These are phyloP conservation scores for Fusarium scirpi DNA, from an alignment of 2,329 filamentous ascomycete genomes.

Conservation along the genomic window DNA sequence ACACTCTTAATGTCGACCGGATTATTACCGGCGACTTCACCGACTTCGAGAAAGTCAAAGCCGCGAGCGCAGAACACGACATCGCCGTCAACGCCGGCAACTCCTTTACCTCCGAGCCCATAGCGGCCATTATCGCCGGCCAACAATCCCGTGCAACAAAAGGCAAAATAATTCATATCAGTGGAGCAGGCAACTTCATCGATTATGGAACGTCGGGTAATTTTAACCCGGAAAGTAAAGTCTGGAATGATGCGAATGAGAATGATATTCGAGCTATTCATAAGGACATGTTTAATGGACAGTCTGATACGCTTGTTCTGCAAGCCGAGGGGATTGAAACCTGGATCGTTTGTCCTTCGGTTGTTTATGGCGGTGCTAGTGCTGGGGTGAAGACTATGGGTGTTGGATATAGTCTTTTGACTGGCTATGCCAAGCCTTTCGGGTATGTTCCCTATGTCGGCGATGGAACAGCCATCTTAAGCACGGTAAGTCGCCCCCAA, in stretches of 20 bases:
- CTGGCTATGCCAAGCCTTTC: conserved; percentile 5
- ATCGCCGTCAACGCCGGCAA: conserved; percentile 19
- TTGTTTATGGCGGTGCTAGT: conserved; percentile 7
- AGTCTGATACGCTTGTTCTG: conserved; percentile 1
- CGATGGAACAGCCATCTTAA: conserved; percentile 3
- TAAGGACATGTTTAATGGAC: conserved; percentile 23
- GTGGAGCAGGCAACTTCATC: conserved; percentile 13
- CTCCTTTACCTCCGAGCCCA: neutral
- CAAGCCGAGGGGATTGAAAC: conserved; percentile 5
- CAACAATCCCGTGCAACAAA: neutral
- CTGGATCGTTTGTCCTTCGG: conserved; percentile 4
- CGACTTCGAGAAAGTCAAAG: conserved; percentile 11
- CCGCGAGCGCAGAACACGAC: neutral
- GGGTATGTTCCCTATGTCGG: conserved; percentile 13
- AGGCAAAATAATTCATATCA: conserved; percentile 4
- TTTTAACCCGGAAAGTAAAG: conserved; percentile 4
- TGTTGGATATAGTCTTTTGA: neutral
- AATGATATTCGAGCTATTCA: conserved; percentile 16
- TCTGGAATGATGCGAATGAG: conserved; percentile 19
- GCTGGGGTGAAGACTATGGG: neutral
- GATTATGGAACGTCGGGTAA: conserved; percentile 16
- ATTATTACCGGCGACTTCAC: conserved; percentile 5
- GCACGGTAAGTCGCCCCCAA: too few relatives aligned
- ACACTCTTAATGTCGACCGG: neutral
- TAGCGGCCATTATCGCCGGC: conserved; percentile 10